Percentiles rank a stretch among this genome's conserved stretches.
These are phyloP conservation scores for Alternaria infectoria DNA, from an alignment of 2,329 filamentous ascomycete genomes.

Conservation along the genomic window DNA sequence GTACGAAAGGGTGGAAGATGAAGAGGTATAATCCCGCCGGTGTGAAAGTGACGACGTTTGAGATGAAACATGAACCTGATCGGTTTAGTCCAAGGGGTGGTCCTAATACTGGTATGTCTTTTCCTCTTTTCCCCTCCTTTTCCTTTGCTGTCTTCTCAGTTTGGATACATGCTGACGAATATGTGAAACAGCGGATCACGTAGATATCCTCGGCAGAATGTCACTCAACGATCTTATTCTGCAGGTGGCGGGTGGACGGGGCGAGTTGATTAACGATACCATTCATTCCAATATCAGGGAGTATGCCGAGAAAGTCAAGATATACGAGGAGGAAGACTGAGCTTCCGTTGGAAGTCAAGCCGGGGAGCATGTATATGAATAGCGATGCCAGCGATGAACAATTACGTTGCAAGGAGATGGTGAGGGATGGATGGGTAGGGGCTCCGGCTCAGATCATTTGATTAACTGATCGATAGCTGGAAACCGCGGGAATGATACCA, in stretches of 20 bases:
- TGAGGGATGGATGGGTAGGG: neutral
- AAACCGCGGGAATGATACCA: constrained; percentile 8
- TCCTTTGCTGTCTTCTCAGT: neutral
- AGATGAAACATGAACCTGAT: constrained; percentile 97
- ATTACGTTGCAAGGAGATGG: neutral
- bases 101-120: constrained; percentile 64
- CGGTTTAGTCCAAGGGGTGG: constrained; percentile 81
- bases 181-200: constrained; percentile 73
- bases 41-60: constrained; percentile 80
- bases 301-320: constrained; percentile 83
- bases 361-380: neutral
- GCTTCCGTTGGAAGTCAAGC: no score
- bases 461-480: neutral
- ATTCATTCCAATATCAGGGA: constrained; percentile 81
- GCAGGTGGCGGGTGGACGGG: constrained; percentile 82
- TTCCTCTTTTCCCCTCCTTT: neutral
- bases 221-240: constrained; percentile 91
- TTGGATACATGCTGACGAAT: constrained; percentile 3
- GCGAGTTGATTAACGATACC: constrained; percentile 76
- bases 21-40: constrained; percentile 91
- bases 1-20: constrained; percentile 90
- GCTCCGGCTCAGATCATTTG: neutral
- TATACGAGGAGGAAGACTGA: constrained; percentile 64
- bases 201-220: constrained; percentile 90
- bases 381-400: no score